Evolutionary conservation across 148 eudicot species (phyloP), one percentile per base, ranked within the genome.

Genomic region (Diospyros lotus): DNA sequence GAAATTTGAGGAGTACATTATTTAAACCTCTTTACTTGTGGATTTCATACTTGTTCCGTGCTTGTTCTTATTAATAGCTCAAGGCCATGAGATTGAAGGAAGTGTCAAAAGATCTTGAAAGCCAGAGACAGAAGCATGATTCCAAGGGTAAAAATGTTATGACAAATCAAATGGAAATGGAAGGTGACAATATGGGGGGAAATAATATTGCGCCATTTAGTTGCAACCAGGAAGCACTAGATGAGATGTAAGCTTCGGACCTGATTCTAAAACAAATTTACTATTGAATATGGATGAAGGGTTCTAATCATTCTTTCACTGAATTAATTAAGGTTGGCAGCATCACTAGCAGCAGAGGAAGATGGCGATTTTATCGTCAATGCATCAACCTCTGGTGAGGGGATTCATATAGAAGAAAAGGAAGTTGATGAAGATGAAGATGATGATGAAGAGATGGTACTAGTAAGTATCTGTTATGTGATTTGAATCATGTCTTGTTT

Each of bases 361-460:
- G 71, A 76, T 69, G 87, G 73, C 52, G 72, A 65, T 65, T 69
- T 86, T 62, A 45, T 68, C 68, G 78, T 61, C 70, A 77, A 78
- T 78, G 87, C 87, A 50, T 85, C 93, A 70, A 75, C 90, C 55
- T 87, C 88, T 75, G 82, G 80, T 72, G 72, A 74, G 14, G 80
- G 65, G 38, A 67, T 68, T 66, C 77, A 73, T 69, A 48, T 64
- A 38, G 86, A 77, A 59, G 93, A 83, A 44, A 87, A 81, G 58
- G 91, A 82, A 41, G 90, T 92, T 42, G 87, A 63, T 1, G 93
- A 89, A 41, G 90, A 94, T 42, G 87, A 63, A 0, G 93, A 89
- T 68, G 89, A 84, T 73, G 97, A 91, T 62, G 98, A 92, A 78
- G 99, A 95, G 83, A 86, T 92, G 93, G 87, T 95, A 72, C 85